phyloP scores from a whole-genome alignment of 805 yeast species.

The Sugiyamaella mastotermitis region DNA sequence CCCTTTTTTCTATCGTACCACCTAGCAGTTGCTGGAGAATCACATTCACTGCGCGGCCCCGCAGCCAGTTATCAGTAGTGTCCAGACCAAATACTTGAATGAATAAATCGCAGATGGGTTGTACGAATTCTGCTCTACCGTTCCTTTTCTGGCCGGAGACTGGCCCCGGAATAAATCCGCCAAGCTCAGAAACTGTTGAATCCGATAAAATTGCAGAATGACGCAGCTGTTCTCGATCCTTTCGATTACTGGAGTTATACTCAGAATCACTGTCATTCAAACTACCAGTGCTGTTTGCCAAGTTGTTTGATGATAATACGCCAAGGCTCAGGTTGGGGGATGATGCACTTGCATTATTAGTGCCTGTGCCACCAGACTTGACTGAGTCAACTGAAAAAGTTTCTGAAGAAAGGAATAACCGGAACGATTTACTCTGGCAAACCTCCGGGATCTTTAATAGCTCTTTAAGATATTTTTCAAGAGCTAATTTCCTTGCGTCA shows the following conservation, averaged over 20 bases:
- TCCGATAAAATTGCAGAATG: constrained; percentile 1
- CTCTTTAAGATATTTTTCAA: constrained; percentile 57
- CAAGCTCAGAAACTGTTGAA: constrained; percentile 1
- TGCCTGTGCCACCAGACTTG: background rate
- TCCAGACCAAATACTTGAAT: constrained; percentile 63
- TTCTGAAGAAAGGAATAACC: constrained; percentile 75
- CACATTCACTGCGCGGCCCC: constrained; percentile 78
- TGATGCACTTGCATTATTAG: background rate
- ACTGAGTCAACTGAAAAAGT: constrained; percentile 36
- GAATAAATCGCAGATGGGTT: constrained; percentile 75
- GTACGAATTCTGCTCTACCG: constrained; percentile 51
- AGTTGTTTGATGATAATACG: background rate
- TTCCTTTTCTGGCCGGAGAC: background rate
- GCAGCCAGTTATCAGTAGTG: constrained; percentile 63
- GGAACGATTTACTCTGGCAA: constrained; percentile 64
- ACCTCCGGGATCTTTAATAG: constrained; percentile 59
- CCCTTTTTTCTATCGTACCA: constrained; percentile 69
- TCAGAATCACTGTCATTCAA: background rate
- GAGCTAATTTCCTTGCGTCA: constrained; percentile 53
- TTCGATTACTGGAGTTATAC: background rate
- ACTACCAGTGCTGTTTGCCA: background rate
- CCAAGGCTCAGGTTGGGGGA: background rate
- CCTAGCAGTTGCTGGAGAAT: constrained; percentile 83
- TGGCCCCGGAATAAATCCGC: background rate
- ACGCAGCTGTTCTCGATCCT: no score